Base-by-base conservation (phyloP, 225 moss, liverwort and hornwort species). In the Straminergon stramineum region DNA sequence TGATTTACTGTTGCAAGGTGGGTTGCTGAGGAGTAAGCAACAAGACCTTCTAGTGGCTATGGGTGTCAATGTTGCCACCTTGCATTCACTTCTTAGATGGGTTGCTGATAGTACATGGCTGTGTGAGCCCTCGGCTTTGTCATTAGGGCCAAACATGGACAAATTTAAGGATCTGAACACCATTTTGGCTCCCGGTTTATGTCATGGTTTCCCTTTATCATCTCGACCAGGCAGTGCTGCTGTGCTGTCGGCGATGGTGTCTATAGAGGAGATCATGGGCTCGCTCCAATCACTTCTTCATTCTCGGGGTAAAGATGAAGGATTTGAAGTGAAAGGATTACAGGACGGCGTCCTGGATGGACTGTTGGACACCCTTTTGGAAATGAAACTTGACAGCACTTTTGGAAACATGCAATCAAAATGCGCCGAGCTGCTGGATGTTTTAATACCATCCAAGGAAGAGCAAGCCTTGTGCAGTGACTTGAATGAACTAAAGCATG, bases 181-280 rank as follows among this genome's bases (percentile, higher is more conserved):
- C 65, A 93, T 97, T 79, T 93, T 96, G 80, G 83, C 97, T 81
- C 96, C 99, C 76, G 92, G 95, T 84, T 92, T 99, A 58, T 88
- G 96, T 81, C 97, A 99, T 91, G 99, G 99, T 70, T 96, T 97
- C 83, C 99, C 99, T 48, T 91, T 93, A 88, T 94, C 92, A 83
- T 93, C 94, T 87, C 95, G 95, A 75, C 95, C 96, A 79, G 97
- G 95, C 55, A 99, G 99, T 92, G 97, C 97, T 78, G 96, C 96
- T 87, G 95, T 97, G 76, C 94, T 96, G 88, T 99, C 99, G 77
- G 94, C 93, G 80, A 93, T 97, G 95, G 94, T 99, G 58, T 93
- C 92, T 87, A 87, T 97, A 51, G 95, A 96, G 89, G 92, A 91
- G 75, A 93, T 99, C 79, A 45, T 99, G 88, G 94, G 97, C 71